These are phyloP conservation scores for Chytriomyces hyalinus DNA, from an alignment of 192 early-diverging fungal genomes.

Conservation along the genomic window DNA sequence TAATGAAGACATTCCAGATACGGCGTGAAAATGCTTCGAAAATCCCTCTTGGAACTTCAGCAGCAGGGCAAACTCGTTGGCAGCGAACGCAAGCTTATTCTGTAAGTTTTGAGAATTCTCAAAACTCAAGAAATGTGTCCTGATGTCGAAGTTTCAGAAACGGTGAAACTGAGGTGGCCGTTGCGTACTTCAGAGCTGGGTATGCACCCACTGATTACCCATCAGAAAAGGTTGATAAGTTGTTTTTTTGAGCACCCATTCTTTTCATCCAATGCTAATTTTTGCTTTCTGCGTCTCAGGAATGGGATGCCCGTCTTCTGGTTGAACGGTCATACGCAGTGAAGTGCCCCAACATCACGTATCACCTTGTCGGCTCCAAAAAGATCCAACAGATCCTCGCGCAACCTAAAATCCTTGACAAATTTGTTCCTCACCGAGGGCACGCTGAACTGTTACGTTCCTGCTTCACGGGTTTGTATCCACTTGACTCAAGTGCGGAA, in stretches of 20 bases:
- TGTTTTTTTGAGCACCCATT: neutral
- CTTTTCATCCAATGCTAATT: neutral
- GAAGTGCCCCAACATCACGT: conserved; percentile 87
- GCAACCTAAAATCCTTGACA: conserved; percentile 76
- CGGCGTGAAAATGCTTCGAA: conserved; percentile 54
- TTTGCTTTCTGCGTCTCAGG: conserved; percentile 42
- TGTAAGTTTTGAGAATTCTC: conserved; percentile 61
- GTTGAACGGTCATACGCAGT: conserved; percentile 83
- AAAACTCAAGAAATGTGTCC: neutral
- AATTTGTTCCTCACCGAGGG: conserved; percentile 34
- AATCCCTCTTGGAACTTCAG: conserved; percentile 71
- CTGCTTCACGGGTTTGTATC: conserved; percentile 90
- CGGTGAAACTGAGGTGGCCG: conserved; percentile 75
- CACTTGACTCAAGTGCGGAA: conserved; percentile 72
- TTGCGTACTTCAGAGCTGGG: conserved; percentile 89
- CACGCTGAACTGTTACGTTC: conserved; percentile 62
- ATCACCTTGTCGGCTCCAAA: conserved; percentile 94
- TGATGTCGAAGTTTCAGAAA: conserved; percentile 42
- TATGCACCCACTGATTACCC: conserved; percentile 90
- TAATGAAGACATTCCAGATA: neutral
- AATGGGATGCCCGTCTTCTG: conserved; percentile 88
- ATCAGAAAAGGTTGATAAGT: conserved; percentile 60
- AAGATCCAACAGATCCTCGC: conserved; percentile 95
- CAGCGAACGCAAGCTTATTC: conserved; percentile 59
- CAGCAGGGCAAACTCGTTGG: conserved; percentile 65